Conservation (phyloP, 164 flowering plant species). For the Magnolia kwangsiensis region DNA sequence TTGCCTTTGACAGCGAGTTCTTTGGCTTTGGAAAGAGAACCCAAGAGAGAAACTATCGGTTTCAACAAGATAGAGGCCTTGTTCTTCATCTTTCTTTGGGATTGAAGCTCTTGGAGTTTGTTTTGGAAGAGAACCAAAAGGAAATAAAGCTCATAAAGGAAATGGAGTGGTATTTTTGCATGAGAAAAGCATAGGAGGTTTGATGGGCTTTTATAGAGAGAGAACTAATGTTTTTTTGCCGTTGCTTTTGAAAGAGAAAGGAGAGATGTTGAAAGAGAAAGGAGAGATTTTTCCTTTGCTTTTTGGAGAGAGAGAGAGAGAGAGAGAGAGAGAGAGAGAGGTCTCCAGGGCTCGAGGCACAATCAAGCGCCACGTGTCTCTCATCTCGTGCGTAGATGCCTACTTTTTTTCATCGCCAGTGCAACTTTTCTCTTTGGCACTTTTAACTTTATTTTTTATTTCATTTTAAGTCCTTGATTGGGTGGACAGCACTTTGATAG, state of each 20-base stretch:
- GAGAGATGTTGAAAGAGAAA: too few species aligned
- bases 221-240: neutral
- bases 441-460: too few species aligned
- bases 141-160: neutral
- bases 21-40: conserved; percentile 42
- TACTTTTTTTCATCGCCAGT: too few species aligned
- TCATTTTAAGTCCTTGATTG: too few species aligned
- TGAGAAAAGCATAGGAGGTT: conserved; percentile 12
- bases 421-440: too few species aligned
- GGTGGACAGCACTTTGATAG: too few species aligned
- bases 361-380: too few species aligned
- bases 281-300: conserved; percentile 1
- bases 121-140: neutral
- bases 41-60: conserved; percentile 33
- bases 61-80: conserved; percentile 43
- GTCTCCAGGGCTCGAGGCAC: neutral
- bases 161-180: conserved; percentile 4
- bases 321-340: neutral
- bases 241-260: neutral
- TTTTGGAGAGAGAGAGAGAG: conserved; percentile 6
- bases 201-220: conserved; percentile 17
- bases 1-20: conserved; percentile 44
- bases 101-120: neutral
- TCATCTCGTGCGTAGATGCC: too few species aligned
- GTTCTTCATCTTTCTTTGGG: conserved; percentile 44